Percentiles rank a stretch among this genome's conserved stretches.
phyloP scores from a whole-genome alignment of 2,329 filamentous ascomycete species.

The Purpureocillium lavendulum region DNA sequence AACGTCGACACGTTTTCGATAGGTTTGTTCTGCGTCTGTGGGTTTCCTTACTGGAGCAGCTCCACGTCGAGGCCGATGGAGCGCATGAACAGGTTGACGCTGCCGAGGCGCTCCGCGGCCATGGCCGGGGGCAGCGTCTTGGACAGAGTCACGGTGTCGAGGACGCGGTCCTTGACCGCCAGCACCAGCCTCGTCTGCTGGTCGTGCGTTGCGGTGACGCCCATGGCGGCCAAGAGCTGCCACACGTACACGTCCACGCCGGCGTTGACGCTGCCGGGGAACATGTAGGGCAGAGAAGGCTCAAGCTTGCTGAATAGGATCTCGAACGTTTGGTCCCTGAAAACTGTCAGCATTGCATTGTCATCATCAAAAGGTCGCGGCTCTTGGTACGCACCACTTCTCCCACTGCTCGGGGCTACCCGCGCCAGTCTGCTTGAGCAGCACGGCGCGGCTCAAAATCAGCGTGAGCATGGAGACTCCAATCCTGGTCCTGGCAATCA shows the following conservation, averaged over 20 bases:
- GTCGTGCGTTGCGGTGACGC: conserved; percentile 84
- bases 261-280: conserved; percentile 83
- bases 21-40: too few relatives aligned
- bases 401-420: conserved; percentile 67
- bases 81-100: conserved; percentile 97
- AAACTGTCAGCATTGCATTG: conserved; percentile 18
- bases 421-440: conserved; percentile 74
- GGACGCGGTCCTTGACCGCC: conserved; percentile 94
- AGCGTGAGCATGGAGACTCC: conserved; percentile 88
- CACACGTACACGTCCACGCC: conserved; percentile 95
- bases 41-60: conserved; percentile 37
- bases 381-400: conserved; percentile 71
- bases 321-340: conserved; percentile 69
- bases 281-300: conserved; percentile 73
- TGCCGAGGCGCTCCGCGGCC: conserved; percentile 72
- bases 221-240: conserved; percentile 94
- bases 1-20: too few relatives aligned
- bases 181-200: conserved; percentile 93
- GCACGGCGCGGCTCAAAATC: conserved; percentile 86
- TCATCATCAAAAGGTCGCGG: too few relatives aligned
- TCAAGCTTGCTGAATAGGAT: conserved; percentile 82
- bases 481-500: conserved; percentile 79
- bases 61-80: conserved; percentile 98
- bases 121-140: conserved; percentile 86
- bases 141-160: conserved; percentile 83